Percentiles rank a stretch among this genome's conserved stretches.
These are phyloP conservation scores for Striga hermonthica DNA, from an alignment of 305 asterid genomes.

Conservation along the genomic window DNA sequence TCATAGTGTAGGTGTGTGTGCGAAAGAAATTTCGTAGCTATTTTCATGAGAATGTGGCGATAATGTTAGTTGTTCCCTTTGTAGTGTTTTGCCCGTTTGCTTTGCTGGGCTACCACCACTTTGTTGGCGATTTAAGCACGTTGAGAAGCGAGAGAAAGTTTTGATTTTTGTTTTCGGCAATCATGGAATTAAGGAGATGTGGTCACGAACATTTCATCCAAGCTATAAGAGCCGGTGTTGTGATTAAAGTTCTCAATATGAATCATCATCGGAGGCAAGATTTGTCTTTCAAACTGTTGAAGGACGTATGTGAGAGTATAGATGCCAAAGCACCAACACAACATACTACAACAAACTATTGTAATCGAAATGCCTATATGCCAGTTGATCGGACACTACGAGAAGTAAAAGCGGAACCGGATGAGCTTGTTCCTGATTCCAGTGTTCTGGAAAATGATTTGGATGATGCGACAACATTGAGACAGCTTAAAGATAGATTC, in stretches of 20 bases:
- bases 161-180: constrained; percentile 24
- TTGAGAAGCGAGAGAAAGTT: constrained; percentile 19
- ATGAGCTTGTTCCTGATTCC: constrained; percentile 28
- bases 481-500: constrained; percentile 41
- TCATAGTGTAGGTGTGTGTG: background rate
- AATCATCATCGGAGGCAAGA: constrained; percentile 41
- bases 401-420: constrained; percentile 23
- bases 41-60: background rate
- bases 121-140: constrained; percentile 12
- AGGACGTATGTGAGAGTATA: constrained; percentile 37
- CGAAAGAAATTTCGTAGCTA: background rate
- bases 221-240: constrained; percentile 37
- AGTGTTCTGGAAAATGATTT: constrained; percentile 25
- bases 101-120: constrained; percentile 1
- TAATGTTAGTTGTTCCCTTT: background rate
- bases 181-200: constrained; percentile 48
- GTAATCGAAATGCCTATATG: constrained; percentile 2
- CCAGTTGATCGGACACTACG: constrained; percentile 35
- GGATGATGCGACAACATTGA: constrained; percentile 40
- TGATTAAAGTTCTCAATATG: constrained; percentile 36
- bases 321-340: constrained; percentile 27
- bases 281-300: constrained; percentile 35
- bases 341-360: background rate
- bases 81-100: background rate
- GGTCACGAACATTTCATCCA: constrained; percentile 39